Evolutionary conservation across 2,329 filamentous ascomycete genomes (phyloP).

Genomic region (Phyllosticta citrichinensis): DNA sequence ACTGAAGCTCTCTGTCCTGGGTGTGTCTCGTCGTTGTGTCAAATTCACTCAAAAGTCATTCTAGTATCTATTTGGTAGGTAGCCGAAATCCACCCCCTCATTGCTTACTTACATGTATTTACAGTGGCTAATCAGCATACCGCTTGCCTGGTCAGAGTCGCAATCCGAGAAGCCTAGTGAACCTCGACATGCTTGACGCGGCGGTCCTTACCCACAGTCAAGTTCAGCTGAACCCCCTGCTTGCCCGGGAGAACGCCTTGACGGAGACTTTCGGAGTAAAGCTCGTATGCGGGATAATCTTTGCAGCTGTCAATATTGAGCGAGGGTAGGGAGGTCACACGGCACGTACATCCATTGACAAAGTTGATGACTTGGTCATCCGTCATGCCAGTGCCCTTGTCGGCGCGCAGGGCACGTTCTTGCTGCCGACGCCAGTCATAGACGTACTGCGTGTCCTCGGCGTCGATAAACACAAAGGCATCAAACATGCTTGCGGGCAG

Average conservation of each 20-base stretch:
- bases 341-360: slow-evolving; percentile 44
- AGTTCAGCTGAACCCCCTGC: slow-evolving; percentile 38
- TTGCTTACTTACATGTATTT: background rate
- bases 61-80: background rate
- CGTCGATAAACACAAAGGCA: slow-evolving; percentile 58
- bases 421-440: slow-evolving; percentile 80
- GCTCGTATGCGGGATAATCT: slow-evolving; percentile 45
- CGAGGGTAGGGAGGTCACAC: background rate
- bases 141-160: background rate
- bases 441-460: slow-evolving; percentile 62
- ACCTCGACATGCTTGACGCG: slow-evolving; percentile 11
- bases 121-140: background rate
- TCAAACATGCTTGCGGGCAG: slow-evolving; percentile 37
- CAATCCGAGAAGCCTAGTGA: background rate
- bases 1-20: background rate
- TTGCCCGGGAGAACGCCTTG: slow-evolving; percentile 37
- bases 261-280: slow-evolving; percentile 42
- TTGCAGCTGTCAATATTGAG: background rate
- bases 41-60: background rate
- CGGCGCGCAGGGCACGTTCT: slow-evolving; percentile 57
- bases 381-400: slow-evolving; percentile 68
- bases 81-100: background rate
- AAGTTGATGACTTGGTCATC: slow-evolving; percentile 70
- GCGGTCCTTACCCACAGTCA: slow-evolving; percentile 37
- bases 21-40: background rate